phyloP scores from a whole-genome alignment of 495 filamentous ascomycete genomes.

The Neurospora cerealis region DNA sequence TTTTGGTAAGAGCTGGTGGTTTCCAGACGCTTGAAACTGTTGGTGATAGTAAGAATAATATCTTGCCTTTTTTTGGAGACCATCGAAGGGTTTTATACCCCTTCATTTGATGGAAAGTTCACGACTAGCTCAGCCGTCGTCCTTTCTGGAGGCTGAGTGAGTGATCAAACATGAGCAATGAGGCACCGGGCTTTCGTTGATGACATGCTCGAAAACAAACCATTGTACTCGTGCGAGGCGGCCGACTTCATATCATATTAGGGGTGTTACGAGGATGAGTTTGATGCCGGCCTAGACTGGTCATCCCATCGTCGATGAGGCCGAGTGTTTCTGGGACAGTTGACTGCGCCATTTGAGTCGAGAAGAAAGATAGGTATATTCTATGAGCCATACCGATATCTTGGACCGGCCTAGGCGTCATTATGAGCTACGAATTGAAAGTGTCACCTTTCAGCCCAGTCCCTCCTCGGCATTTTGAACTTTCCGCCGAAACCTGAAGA shows the following conservation, averaged over 20 bases:
- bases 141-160: not conserved
- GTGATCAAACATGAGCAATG: not conserved
- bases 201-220: not conserved
- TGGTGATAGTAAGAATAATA: too few species aligned
- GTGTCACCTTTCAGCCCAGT: too few species aligned
- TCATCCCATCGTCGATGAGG: not conserved
- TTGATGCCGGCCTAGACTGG: not conserved
- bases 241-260: not conserved
- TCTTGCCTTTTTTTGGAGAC: too few species aligned
- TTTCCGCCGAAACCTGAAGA: too few species aligned
- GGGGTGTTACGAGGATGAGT: not conserved
- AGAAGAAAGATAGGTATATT: not conserved
- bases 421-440: too few species aligned
- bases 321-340: not conserved
- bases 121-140: too few species aligned
- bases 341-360: not conserved
- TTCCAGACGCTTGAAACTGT: rapidly evolving
- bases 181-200: not conserved
- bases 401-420: too few species aligned
- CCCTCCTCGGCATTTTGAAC: too few species aligned
- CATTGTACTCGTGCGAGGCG: not conserved
- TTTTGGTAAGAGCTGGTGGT: too few species aligned
- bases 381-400: not conserved
- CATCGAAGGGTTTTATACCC: not conserved
- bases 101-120: not conserved